Base-by-base conservation (phyloP, 139 green algal species). In the Chlorella sp. region DNA sequence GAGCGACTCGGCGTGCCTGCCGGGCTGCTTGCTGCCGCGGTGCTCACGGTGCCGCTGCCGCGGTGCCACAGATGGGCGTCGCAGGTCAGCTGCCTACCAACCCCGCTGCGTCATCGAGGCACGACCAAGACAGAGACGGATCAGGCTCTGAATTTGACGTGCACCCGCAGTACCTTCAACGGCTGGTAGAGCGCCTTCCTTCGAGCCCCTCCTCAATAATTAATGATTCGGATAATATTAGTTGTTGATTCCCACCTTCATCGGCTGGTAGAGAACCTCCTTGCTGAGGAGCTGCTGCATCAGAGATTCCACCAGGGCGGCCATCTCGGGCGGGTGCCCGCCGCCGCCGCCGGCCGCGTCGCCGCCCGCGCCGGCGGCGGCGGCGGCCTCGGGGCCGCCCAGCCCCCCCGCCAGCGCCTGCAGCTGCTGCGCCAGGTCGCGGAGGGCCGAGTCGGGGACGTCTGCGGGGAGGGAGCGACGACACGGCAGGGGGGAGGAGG, bases 201-300 rank as follows among this genome's bases (percentile, higher is more conserved):
- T n/a, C n/a, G n/a, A n/a, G n/a, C n/a, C n/a, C n/a, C n/a, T n/a
- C n/a, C n/a, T n/a, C n/a, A n/a, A n/a, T n/a, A n/a, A n/a, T n/a
- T n/a, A n/a, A n/a, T n/a, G n/a, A n/a, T n/a, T n/a, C n/a, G n/a
- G n/a, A n/a, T n/a, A n/a, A n/a, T n/a, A n/a, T n/a, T n/a, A n/a
- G n/a, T n/a, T n/a, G n/a, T n/a, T n/a, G n/a, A n/a, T n/a, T n/a
- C 46, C 51, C 63, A 90, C 89, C 89, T 92, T 92, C 73, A 95
- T 90, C 7, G 93, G 91, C 48, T 90, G 74, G 56, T 95, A 93
- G 74, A 97, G 83, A 67, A 97, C 90, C 7, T 97, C 91, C 81
- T 96, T 96, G 75, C 86, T 91, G 69, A 97, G 84, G 72, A 97
- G 83, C 76, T 95, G 88, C 46, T 90, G 87, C 89, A 97, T 94